These are phyloP conservation scores for Pelargonium nanum DNA, from an alignment of 345 rosid genomes.

Conservation along the genomic window DNA sequence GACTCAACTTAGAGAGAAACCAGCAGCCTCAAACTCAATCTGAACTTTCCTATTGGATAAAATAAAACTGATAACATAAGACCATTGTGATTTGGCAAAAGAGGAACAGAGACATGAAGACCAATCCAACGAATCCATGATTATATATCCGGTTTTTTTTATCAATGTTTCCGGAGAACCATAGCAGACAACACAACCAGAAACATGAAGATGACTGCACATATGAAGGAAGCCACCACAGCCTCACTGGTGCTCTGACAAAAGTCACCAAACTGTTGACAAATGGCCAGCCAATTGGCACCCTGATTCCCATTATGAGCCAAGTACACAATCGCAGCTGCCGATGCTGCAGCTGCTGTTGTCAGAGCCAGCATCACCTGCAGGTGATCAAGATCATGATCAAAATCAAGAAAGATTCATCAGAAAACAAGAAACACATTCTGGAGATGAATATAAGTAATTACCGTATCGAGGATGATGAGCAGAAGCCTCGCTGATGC, in stretches of 20 bases:
- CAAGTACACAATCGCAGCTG: constrained; percentile 30
- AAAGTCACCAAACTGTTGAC: constrained; percentile 36
- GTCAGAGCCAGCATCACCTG: constrained; percentile 29
- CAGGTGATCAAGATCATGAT: background rate
- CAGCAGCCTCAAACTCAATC: too few relatives aligned
- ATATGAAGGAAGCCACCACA: constrained; percentile 36
- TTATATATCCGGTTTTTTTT: too few relatives aligned
- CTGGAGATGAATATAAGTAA: background rate
- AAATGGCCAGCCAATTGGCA: constrained; percentile 41
- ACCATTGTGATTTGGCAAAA: too few relatives aligned
- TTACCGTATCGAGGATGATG: constrained; percentile 32
- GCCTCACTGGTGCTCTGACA: constrained; percentile 36
- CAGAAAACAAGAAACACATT: background rate
- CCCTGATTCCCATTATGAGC: constrained; percentile 40
- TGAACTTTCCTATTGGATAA: too few relatives aligned
- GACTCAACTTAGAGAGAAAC: too few relatives aligned
- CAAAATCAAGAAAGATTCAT: background rate
- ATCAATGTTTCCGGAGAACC: constrained; percentile 20
- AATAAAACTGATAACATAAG: too few relatives aligned
- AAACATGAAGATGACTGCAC: constrained; percentile 16
- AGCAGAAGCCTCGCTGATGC: constrained; percentile 32
- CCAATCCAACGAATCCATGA: too few relatives aligned
- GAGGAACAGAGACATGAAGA: too few relatives aligned
- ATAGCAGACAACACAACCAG: constrained; percentile 33
- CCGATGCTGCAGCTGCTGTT: constrained; percentile 24